These are phyloP conservation scores for Acrasis kona DNA, from an alignment of 78 protist genomes.

Conservation along the genomic window DNA sequence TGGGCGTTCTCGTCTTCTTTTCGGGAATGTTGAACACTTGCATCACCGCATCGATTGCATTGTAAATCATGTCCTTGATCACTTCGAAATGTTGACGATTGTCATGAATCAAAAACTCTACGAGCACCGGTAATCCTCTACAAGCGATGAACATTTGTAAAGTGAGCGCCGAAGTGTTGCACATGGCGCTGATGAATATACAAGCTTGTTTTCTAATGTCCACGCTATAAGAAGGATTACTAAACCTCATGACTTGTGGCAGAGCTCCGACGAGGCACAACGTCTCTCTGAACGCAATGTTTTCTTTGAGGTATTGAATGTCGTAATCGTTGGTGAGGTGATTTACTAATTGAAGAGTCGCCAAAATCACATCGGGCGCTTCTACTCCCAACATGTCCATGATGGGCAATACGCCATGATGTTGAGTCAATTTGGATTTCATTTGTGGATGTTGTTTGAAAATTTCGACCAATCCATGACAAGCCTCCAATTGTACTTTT, in stretches of 20 bases:
- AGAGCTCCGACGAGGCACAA: constrained; percentile 73
- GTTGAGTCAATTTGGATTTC: constrained; percentile 35
- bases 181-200: constrained; percentile 47
- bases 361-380: neutral
- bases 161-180: constrained; percentile 38
- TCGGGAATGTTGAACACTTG: constrained; percentile 55
- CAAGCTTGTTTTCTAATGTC: constrained; percentile 54
- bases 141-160: constrained; percentile 79
- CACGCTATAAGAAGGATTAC: constrained; percentile 22
- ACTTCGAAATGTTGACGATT: constrained; percentile 19
- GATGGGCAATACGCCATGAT: constrained; percentile 78
- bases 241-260: constrained; percentile 54
- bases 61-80: constrained; percentile 19
- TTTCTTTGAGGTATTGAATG: too few species aligned
- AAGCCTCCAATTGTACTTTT: constrained; percentile 13
- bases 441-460: constrained; percentile 54
- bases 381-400: constrained; percentile 60
- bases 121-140: constrained; percentile 69
- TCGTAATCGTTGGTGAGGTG: constrained; percentile 49
- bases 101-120: constrained; percentile 33
- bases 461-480: constrained; percentile 32
- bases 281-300: constrained; percentile 58
- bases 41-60: constrained; percentile 57
- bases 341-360: constrained; percentile 46
- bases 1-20: constrained; percentile 50